These are phyloP conservation scores for Huntiella abstrusa DNA, from an alignment of 2,329 filamentous ascomycete species.

Conservation along the genomic window DNA sequence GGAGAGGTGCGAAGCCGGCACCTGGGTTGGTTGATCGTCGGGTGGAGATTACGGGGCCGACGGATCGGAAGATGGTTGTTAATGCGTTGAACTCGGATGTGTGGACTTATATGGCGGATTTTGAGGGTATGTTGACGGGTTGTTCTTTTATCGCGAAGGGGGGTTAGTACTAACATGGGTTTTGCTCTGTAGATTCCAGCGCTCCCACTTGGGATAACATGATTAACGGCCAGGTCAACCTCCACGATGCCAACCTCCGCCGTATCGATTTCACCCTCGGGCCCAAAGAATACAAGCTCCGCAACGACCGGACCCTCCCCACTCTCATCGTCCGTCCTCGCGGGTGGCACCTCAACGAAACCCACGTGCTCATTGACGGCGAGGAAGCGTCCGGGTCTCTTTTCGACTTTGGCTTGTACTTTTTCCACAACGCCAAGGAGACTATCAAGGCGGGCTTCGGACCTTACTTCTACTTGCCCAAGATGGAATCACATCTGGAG, in stretches of 20 bases:
- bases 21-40: conserved; percentile 84
- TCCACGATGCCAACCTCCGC: conserved; percentile 85
- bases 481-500: conserved; percentile 96
- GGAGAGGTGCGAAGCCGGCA: conserved; percentile 81
- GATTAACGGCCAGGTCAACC: conserved; percentile 94
- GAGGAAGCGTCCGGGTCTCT: conserved; percentile 83
- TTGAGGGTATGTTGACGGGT: conserved; percentile 51
- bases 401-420: conserved; percentile 97
- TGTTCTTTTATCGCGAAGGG: background rate
- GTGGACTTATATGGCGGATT: conserved; percentile 98
- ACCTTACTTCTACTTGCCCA: conserved; percentile 95
- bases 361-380: conserved; percentile 89
- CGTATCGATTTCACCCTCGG: conserved; percentile 95
- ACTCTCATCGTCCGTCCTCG: conserved; percentile 88
- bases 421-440: conserved; percentile 94
- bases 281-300: conserved; percentile 90
- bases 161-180: background rate
- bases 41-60: conserved; percentile 93
- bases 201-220: conserved; percentile 99
- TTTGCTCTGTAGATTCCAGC: conserved; percentile 51
- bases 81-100: conserved; percentile 93
- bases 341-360: conserved; percentile 97
- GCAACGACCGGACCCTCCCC: conserved; percentile 66
- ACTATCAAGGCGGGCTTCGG: conserved; percentile 66
- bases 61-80: conserved; percentile 96